Evolutionary conservation across 2,329 filamentous ascomycete species (phyloP).

Genomic region (Epichloe elymi): DNA sequence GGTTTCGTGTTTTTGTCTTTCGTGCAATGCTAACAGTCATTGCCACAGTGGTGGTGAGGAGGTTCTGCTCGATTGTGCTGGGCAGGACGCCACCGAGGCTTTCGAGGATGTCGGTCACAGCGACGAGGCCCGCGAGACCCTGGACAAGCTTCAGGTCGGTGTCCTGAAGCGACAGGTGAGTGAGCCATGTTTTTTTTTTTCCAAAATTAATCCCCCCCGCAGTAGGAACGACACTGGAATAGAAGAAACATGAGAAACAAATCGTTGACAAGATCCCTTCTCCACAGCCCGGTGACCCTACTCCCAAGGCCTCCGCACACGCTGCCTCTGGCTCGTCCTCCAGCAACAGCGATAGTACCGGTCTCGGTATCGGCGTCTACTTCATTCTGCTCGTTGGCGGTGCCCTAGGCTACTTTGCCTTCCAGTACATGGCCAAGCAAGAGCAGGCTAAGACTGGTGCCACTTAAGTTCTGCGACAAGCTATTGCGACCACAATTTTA

Average conservation of each 20-base stretch:
- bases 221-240: not conserved
- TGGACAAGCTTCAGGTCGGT: constrained; percentile 64
- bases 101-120: constrained; percentile 99
- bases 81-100: constrained; percentile 92
- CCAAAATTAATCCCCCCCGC: not conserved
- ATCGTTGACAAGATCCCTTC: not conserved
- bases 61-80: constrained; percentile 88
- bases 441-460: constrained; percentile 15
- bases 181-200: constrained; percentile 4
- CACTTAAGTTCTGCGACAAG: not conserved
- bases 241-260: not conserved
- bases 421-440: constrained; percentile 59
- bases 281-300: constrained; percentile 60
- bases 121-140: constrained; percentile 92
- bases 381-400: constrained; percentile 68
- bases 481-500: not conserved
- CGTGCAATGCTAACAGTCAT: not conserved
- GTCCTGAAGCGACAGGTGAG: constrained; percentile 69
- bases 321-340: constrained; percentile 36
- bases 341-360: constrained; percentile 34
- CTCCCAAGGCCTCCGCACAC: constrained; percentile 45
- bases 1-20: not conserved
- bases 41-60: constrained; percentile 80
- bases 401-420: constrained; percentile 63
- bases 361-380: constrained; percentile 69